phyloP scores from a whole-genome alignment of 169 alveolate genomes.

The Babesia sp. region DNA sequence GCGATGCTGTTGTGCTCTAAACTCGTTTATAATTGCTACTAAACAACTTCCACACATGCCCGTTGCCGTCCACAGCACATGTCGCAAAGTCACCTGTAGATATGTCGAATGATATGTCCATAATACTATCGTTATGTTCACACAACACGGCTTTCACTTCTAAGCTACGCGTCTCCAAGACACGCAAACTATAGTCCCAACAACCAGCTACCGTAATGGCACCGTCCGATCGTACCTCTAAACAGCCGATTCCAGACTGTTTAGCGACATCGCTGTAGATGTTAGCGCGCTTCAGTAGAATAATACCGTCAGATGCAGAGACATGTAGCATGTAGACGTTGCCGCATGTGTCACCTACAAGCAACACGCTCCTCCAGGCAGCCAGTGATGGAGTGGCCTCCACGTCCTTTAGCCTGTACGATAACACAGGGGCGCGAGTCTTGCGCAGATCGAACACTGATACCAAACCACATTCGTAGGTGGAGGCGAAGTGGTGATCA shows the following conservation, averaged over 20 bases:
- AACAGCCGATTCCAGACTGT: conserved; percentile 32
- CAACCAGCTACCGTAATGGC: conserved; percentile 57
- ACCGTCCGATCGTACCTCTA: conserved; percentile 40
- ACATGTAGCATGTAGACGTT: conserved; percentile 39
- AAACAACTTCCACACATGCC: conserved; percentile 36
- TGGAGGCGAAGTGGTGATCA: conserved; percentile 7
- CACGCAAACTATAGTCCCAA: conserved; percentile 54
- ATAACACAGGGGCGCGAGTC: conserved; percentile 6
- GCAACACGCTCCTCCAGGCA: conserved; percentile 42
- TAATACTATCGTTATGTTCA: conserved; percentile 36
- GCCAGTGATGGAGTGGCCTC: conserved; percentile 49
- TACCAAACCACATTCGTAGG: conserved; percentile 57
- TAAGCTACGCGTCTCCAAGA: conserved; percentile 49
- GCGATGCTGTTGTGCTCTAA: background rate
- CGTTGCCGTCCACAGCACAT: conserved; percentile 49
- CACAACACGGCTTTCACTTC: conserved; percentile 18
- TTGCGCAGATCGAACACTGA: conserved; percentile 47
- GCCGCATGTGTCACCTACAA: conserved; percentile 63
- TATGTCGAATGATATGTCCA: conserved; percentile 22
- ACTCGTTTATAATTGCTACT: background rate
- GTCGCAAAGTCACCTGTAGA: conserved; percentile 40
- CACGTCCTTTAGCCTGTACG: background rate
- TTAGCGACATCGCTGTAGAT: background rate
- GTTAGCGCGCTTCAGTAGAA: background rate
- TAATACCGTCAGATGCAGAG: conserved; percentile 15